Evolutionary conservation across 441 rosid genomes (phyloP), one percentile per base, ranked within the genome.

Genomic region (Viola pubescens): DNA sequence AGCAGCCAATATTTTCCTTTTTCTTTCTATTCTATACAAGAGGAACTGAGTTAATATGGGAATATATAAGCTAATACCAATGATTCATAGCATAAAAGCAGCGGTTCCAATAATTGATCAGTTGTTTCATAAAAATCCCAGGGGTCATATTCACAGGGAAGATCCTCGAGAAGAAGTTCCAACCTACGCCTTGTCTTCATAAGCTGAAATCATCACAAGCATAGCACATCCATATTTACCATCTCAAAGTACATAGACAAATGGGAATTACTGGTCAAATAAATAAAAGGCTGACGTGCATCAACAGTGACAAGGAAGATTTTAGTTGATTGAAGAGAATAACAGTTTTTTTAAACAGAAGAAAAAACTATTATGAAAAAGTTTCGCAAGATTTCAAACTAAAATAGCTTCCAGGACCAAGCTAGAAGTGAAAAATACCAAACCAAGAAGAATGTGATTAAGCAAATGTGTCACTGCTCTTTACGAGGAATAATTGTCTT

Each of bases 11-110:
- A 50, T 14, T 57, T 55, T 56, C 54, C 60, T 12, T 55, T 58
- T 34, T 26, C 34, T 37, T 40, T 13, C 11, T 3, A n/a, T 6
- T 38, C 11, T 57, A 61, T 48, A 46, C 19, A 54, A 62, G 9
- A 9, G 39, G 39, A 52, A 7, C 40, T 52, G 11, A 13, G 16
- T 48, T 38, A 62, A 43, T 37, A 52, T 49, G 16, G 62, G 38
- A 60, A 53, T 34, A 12, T 48, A 56, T 48, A 9, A 61, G 64
- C 60, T 57, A 63, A 50, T 81, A 91, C 96, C 89, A 91, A 70
- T 69, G 98, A 91, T 59, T 91, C 94, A 7, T 87, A 82, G 79
- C 97, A 91, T 47, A 89, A 76, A 68, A 88, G 91, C 72, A 91
- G 70, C 37, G 94, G 97, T 61, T 85, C 95, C 70, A 91, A 64